These are phyloP conservation scores for Mixia osmundae DNA, from an alignment of 1,284 basidiomycete species.

Conservation along the genomic window DNA sequence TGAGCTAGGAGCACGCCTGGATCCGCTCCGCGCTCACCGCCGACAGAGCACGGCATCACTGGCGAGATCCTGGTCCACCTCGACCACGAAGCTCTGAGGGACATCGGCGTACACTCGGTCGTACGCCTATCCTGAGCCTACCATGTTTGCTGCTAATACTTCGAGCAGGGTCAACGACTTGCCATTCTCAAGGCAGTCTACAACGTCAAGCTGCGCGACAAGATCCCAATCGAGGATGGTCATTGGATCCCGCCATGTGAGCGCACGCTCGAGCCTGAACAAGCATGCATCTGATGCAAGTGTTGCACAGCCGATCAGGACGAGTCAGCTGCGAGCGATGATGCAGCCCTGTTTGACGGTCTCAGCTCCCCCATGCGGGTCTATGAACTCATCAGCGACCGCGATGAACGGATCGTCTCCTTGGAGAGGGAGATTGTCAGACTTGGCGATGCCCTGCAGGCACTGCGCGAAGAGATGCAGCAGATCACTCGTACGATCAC, in stretches of 20 bases:
- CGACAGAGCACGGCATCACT: constrained; percentile 60
- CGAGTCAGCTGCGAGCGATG: no score
- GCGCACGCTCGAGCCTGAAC: constrained; percentile 24
- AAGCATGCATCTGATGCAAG: no score
- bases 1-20: constrained; percentile 14
- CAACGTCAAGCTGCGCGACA: constrained; percentile 55
- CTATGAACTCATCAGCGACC: no score
- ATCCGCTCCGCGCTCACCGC: background rate
- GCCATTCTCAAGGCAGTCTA: constrained; percentile 74
- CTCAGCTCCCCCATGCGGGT: no score
- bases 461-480: no score
- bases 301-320: no score
- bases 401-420: no score
- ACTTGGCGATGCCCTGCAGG: no score
- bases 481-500: no score
- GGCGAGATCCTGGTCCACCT: constrained; percentile 66
- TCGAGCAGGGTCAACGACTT: constrained; percentile 42
- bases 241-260: constrained; percentile 74
- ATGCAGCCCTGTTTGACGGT: no score
- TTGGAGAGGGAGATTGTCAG: no score
- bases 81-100: constrained; percentile 55
- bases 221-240: constrained; percentile 57
- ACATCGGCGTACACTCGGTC: constrained; percentile 57
- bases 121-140: constrained; percentile 3
- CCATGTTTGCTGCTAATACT: background rate